These are phyloP conservation scores for Rhynchosporium graminicola DNA, from an alignment of 2,329 filamentous ascomycete genomes.

Conservation along the genomic window DNA sequence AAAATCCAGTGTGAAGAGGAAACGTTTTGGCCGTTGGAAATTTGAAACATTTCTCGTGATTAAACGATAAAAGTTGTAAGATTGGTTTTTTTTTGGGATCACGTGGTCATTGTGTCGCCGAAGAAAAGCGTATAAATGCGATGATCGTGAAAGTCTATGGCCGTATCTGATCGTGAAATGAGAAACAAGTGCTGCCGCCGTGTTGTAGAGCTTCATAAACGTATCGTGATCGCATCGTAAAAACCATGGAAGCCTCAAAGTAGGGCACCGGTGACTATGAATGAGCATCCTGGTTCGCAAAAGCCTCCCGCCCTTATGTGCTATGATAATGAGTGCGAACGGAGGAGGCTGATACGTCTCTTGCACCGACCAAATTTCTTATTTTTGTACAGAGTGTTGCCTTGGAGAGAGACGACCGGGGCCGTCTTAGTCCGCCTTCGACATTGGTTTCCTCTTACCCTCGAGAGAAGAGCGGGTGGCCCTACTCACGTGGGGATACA, in stretches of 20 bases:
- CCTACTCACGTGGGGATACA: constrained; percentile 33
- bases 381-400: constrained; percentile 23
- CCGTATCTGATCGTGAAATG: background rate
- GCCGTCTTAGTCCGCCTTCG: constrained; percentile 14
- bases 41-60: background rate
- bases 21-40: constrained; percentile 2
- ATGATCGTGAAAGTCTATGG: constrained; percentile 5
- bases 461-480: background rate
- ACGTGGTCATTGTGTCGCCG: background rate
- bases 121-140: background rate
- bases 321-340: constrained; percentile 7
- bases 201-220: constrained; percentile 8
- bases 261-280: constrained; percentile 4
- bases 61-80: constrained; percentile 1
- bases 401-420: constrained; percentile 16
- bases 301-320: constrained; percentile 19
- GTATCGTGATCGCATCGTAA: constrained; percentile 10
- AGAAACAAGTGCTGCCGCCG: background rate
- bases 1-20: constrained; percentile 4
- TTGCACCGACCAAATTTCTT: constrained; percentile 4
- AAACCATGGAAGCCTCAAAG: background rate
- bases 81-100: constrained; percentile 1
- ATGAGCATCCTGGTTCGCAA: background rate
- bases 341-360: background rate
- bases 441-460: constrained; percentile 10